Percentiles rank a stretch among this genome's conserved stretches.
These are phyloP conservation scores for Pythium scleroteichum DNA, from an alignment of 352 stramenopile genomes.

Conservation along the genomic window DNA sequence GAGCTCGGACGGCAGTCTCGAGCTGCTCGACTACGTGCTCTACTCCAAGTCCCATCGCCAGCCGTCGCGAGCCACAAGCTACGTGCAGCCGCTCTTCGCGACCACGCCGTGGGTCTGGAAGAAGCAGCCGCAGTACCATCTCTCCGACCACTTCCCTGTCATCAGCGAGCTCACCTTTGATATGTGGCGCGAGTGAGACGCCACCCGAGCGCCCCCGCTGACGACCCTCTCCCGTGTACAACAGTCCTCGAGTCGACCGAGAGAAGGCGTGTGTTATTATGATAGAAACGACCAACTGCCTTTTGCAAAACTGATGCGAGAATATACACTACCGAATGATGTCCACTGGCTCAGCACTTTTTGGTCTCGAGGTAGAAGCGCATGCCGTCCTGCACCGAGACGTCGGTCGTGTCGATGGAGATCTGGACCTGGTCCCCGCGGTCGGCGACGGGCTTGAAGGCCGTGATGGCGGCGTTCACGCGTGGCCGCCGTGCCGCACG, in stretches of 20 bases:
- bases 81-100: conserved; percentile 58
- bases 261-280: too few species aligned
- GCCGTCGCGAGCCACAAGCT: conserved; percentile 52
- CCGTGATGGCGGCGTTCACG: conserved; percentile 35
- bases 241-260: too few species aligned
- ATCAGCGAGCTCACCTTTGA: conserved; percentile 73
- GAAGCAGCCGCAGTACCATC: conserved; percentile 60
- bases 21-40: conserved; percentile 76
- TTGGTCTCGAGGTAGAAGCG: conserved; percentile 25
- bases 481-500: conserved; percentile 26
- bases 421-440: conserved; percentile 25
- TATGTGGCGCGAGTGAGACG: conserved; percentile 41
- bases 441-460: conserved; percentile 18
- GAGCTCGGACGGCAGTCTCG: conserved; percentile 72
- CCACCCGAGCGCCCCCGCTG: too few species aligned
- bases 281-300: too few species aligned
- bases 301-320: too few species aligned
- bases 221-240: too few species aligned
- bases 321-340: too few species aligned
- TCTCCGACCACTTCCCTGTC: conserved; percentile 81
- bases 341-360: not conserved
- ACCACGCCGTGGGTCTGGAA: conserved; percentile 60
- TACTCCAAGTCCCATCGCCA: conserved; percentile 59
- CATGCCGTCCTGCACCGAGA: conserved; percentile 30
- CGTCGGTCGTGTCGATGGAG: conserved; percentile 33